Percentiles rank a stretch among this genome's conserved stretches.
phyloP scores from a whole-genome alignment of 2,329 filamentous ascomycete species.

The Parastagonospora nodorum region DNA sequence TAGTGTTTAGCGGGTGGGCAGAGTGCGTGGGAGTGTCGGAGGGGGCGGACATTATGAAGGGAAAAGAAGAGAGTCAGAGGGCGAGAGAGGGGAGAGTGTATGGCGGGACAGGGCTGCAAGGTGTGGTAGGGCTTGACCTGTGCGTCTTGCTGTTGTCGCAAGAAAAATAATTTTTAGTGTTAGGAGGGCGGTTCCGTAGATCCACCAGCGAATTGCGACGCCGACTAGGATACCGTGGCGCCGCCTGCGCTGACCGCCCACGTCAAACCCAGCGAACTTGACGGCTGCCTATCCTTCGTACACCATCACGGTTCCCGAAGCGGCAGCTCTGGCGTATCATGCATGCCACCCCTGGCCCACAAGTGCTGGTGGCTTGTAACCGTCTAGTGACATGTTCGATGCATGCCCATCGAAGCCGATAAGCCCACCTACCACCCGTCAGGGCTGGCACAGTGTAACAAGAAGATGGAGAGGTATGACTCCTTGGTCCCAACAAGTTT shows the following conservation, averaged over 20 bases:
- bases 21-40: slow-evolving; percentile 24
- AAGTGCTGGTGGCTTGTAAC: too few relatives aligned
- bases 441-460: too few relatives aligned
- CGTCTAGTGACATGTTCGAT: background rate
- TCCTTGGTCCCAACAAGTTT: too few relatives aligned
- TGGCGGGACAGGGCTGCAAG: slow-evolving; percentile 6
- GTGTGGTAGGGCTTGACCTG: slow-evolving; percentile 1
- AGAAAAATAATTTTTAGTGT: background rate
- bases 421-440: too few relatives aligned
- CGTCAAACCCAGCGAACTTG: too few relatives aligned
- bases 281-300: background rate
- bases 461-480: too few relatives aligned
- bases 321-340: background rate
- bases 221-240: background rate
- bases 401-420: too few relatives aligned
- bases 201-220: background rate
- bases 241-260: too few relatives aligned
- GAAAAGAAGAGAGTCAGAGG: slow-evolving; percentile 13
- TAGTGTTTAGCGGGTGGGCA: slow-evolving; percentile 23
- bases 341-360: background rate
- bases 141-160: background rate
- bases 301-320: background rate
- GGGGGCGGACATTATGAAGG: slow-evolving; percentile 39
- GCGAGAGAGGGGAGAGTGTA: slow-evolving; percentile 6
- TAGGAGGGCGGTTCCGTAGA: background rate